Conservation (phyloP, 163 green algal species). For the Botryococcus braunii region DNA sequence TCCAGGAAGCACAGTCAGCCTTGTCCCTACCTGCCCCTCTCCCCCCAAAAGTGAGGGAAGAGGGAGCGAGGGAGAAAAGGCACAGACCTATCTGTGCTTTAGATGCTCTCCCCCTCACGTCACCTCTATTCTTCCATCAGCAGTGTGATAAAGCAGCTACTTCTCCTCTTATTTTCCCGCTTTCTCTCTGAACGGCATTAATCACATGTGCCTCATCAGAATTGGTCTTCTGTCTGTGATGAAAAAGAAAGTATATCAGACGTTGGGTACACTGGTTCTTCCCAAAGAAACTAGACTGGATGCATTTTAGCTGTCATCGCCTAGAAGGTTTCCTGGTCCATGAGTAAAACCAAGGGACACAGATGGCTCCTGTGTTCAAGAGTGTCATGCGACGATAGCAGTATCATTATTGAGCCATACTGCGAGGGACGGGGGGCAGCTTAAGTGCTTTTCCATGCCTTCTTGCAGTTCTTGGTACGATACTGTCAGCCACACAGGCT, state of each 20-base stretch:
- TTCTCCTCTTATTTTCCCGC: too few relatives aligned
- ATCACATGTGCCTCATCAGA: too few relatives aligned
- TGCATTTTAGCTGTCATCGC: not conserved
- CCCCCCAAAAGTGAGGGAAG: too few relatives aligned
- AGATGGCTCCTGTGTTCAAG: not conserved
- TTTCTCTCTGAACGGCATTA: too few relatives aligned
- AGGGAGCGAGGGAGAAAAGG: too few relatives aligned
- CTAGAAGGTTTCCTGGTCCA: not conserved
- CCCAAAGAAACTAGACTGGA: not conserved
- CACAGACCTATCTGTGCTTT: too few relatives aligned
- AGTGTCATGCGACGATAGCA: not conserved
- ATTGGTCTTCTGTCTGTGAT: not conserved
- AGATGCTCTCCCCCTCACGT: too few relatives aligned
- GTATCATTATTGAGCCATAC: slow-evolving; percentile 19
- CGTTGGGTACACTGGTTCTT: not conserved
- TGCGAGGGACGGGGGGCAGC: slow-evolving; percentile 28
- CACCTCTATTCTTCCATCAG: too few relatives aligned
- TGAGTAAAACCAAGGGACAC: not conserved
- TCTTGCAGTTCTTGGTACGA: slow-evolving; percentile 35
- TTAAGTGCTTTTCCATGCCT: slow-evolving; percentile 36
- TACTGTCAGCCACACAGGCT: slow-evolving; percentile 8
- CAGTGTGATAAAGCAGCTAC: too few relatives aligned
- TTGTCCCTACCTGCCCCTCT: too few relatives aligned
- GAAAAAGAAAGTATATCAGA: not conserved
- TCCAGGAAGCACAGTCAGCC: too few relatives aligned